Evolutionary conservation across 2,329 filamentous ascomycete species (phyloP).

Genomic region (Hypoxylon sp.): DNA sequence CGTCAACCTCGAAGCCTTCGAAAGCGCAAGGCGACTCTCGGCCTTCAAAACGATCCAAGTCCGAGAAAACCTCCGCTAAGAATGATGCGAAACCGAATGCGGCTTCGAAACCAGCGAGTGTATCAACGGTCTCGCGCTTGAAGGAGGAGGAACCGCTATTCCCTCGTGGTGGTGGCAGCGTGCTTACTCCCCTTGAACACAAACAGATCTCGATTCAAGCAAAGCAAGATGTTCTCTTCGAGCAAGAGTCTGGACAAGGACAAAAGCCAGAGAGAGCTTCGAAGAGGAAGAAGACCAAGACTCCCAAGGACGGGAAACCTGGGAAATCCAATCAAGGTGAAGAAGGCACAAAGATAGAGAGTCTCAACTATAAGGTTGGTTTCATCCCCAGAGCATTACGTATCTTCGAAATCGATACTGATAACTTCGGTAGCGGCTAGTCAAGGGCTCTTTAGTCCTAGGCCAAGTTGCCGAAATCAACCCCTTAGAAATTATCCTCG

Average conservation of each 20-base stretch:
- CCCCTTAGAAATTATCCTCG: constrained; percentile 81
- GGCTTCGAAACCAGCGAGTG: constrained; percentile 50
- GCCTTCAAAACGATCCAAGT: constrained; percentile 65
- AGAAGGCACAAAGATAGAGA: constrained; percentile 80
- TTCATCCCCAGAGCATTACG: constrained; percentile 40
- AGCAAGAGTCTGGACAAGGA: constrained; percentile 76
- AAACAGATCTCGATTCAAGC: constrained; percentile 97
- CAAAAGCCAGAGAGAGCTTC: constrained; percentile 61
- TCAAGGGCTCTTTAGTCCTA: constrained; percentile 88
- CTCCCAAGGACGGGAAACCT: constrained; percentile 66
- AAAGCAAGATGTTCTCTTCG: constrained; percentile 90
- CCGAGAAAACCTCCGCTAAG: constrained; percentile 55
- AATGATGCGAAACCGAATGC: constrained; percentile 53
- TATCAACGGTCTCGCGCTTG: constrained; percentile 62
- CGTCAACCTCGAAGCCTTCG: constrained; percentile 64
- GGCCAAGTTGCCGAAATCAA: constrained; percentile 89
- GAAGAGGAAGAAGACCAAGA: constrained; percentile 72
- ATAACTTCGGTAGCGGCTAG: constrained; percentile 81
- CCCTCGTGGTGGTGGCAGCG: constrained; percentile 90
- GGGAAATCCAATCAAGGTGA: constrained; percentile 70
- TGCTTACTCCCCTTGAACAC: constrained; percentile 92
- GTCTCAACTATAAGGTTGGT: constrained; percentile 88
- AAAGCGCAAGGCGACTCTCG: constrained; percentile 63
- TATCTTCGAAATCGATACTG: constrained; percentile 48
- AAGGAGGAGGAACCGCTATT: constrained; percentile 91